Conservation (phyloP, 2,329 filamentous ascomycete genomes). For the Neophaeococcomyces aloes region DNA sequence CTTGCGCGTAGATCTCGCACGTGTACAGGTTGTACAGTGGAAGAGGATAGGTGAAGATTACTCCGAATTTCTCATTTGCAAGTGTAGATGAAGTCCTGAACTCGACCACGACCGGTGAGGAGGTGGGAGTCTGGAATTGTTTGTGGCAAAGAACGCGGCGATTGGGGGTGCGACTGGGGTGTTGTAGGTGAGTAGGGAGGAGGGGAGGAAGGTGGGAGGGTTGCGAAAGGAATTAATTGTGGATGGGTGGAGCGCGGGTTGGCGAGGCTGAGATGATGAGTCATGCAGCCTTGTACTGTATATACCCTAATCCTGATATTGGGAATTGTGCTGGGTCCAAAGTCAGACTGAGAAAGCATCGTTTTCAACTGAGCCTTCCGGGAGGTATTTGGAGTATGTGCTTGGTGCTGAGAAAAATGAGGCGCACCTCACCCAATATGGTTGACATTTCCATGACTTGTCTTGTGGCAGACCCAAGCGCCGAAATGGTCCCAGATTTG, state of each 20-base stretch:
- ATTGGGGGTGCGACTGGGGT: constrained; percentile 80
- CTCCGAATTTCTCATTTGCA: constrained; percentile 99
- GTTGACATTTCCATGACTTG: no score
- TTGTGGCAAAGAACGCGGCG: constrained; percentile 93
- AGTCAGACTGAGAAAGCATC: no score
- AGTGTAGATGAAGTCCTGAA: constrained; percentile 18
- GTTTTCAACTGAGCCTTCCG: no score
- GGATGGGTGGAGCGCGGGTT: neutral
- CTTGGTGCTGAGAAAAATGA: no score
- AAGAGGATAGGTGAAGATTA: constrained; percentile 63
- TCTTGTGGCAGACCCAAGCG: no score
- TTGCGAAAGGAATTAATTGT: constrained; percentile 13
- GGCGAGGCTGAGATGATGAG: neutral
- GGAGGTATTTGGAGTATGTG: no score
- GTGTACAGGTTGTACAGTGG: constrained; percentile 36
- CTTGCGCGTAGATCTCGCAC: constrained; percentile 61
- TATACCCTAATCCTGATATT: no score
- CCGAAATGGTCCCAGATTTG: no score
- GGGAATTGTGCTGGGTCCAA: no score
- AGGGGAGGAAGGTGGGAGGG: constrained; percentile 22
- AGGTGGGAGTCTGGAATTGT: constrained; percentile 31
- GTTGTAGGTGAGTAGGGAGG: constrained; percentile 37
- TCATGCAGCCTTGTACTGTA: no score
- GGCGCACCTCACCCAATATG: no score
- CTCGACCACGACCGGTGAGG: constrained; percentile 11